A percentile compares a stretch with the other conserved stretches of the same genome.
phyloP scores from a whole-genome alignment of 2,329 filamentous ascomycete species.

The Fusarium tricinctum region DNA sequence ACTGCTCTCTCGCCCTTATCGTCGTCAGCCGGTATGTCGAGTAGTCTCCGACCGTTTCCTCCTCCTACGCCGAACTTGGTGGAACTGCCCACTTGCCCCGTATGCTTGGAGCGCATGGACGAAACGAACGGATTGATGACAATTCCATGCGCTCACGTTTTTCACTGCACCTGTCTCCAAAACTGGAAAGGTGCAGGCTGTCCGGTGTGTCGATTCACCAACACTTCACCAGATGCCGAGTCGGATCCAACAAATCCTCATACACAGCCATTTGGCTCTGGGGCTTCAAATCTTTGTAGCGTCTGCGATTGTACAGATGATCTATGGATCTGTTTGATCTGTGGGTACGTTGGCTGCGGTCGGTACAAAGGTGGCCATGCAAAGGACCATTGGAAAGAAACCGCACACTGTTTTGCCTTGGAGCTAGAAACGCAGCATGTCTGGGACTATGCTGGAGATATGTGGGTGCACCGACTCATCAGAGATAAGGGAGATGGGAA shows the following conservation, averaged over 20 bases:
- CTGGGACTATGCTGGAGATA: slow-evolving; percentile 97
- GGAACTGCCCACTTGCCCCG: slow-evolving; percentile 94
- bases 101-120: slow-evolving; percentile 98
- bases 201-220: slow-evolving; percentile 92
- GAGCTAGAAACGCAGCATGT: slow-evolving; percentile 95
- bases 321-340: slow-evolving; percentile 96
- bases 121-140: slow-evolving; percentile 95
- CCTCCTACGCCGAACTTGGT: slow-evolving; percentile 84
- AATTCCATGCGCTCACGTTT: slow-evolving; percentile 97
- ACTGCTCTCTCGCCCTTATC: slow-evolving; percentile 73
- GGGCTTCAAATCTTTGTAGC: slow-evolving; percentile 79
- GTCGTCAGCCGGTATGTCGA: slow-evolving; percentile 57
- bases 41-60: slow-evolving; percentile 70
- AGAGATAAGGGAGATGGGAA: slow-evolving; percentile 94
- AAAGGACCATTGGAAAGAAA: slow-evolving; percentile 92
- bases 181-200: slow-evolving; percentile 97
- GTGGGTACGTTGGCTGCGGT: slow-evolving; percentile 91
- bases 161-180: slow-evolving; percentile 95
- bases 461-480: slow-evolving; percentile 95
- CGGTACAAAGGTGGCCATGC: slow-evolving; percentile 95
- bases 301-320: slow-evolving; percentile 85
- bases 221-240: slow-evolving; percentile 55
- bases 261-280: slow-evolving; percentile 69
- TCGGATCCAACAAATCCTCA: slow-evolving; percentile 65
- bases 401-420: slow-evolving; percentile 90